These are phyloP conservation scores for Phytophthora syringae DNA, from an alignment of 352 stramenopile species.

Conservation along the genomic window DNA sequence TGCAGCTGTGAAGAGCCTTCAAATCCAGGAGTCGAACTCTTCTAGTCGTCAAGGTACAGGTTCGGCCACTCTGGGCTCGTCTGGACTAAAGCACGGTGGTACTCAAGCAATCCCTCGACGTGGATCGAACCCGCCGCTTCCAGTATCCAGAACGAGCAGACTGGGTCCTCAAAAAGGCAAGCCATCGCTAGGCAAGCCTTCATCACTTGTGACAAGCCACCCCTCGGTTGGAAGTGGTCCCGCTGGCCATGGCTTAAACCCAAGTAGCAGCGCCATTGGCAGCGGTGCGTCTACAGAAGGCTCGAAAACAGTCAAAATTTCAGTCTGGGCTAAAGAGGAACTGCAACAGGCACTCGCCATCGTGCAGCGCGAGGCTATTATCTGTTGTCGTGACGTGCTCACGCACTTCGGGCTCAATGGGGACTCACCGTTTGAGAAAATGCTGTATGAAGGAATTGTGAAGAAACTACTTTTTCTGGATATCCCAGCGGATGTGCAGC, in stretches of 20 bases:
- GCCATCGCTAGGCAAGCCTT: conserved; percentile 24
- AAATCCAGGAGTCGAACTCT: conserved; percentile 79
- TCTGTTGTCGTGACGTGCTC: conserved; percentile 78
- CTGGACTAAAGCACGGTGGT: conserved; percentile 54
- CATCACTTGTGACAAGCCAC: conserved; percentile 19
- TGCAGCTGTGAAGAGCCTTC: conserved; percentile 84
- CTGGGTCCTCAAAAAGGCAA: conserved; percentile 51
- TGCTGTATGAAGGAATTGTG: conserved; percentile 80
- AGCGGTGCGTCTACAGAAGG: conserved; percentile 26
- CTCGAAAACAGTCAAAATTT: conserved; percentile 68
- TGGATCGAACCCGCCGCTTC: conserved; percentile 34
- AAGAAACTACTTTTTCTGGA: conserved; percentile 88
- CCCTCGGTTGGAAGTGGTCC: conserved; percentile 8
- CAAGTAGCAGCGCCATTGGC: conserved; percentile 13
- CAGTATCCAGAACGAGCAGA: conserved; percentile 33
- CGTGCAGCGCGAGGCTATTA: conserved; percentile 74
- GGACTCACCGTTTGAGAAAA: conserved; percentile 76
- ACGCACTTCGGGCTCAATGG: conserved; percentile 69
- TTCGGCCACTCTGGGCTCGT: conserved; percentile 37
- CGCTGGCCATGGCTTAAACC: conserved; percentile 13
- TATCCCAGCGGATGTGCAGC: conserved; percentile 81
- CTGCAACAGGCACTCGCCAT: conserved; percentile 78
- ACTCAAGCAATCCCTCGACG: conserved; percentile 66
- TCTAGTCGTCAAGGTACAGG: conserved; percentile 41
- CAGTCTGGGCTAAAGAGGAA: conserved; percentile 82